Evolutionary conservation across 306 rosid genomes (phyloP), one percentile per base, ranked within the genome.

Genomic region (Corylus avellana): DNA sequence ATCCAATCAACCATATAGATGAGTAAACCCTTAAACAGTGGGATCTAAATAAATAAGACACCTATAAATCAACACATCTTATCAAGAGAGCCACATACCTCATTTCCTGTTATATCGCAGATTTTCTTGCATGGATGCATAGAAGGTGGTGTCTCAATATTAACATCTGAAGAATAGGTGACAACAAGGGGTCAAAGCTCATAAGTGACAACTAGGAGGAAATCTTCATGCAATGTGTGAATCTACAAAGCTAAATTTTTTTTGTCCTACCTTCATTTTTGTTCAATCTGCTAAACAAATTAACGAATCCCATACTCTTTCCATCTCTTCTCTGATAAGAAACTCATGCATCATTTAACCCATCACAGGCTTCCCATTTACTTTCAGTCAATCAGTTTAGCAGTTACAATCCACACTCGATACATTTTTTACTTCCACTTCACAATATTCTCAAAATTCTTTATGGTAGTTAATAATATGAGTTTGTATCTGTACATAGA

Each of bases 91-190:
- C 75, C 27, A 17, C 80, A 75, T 82, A 94, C 98, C 97, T 92
- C 97, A 78, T 77, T 91, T 85, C 97, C 97, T 14, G 98, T 94
- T 77, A 92, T 78, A 82, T 94, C 97, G 4, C 97, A 94, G 69
- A 94, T 94, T 88, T 79, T 91, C 86, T 88, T 91, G 94, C 94
- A 89, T 12, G 98, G 98, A 82, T 91, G 98, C 90, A 91, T 87
- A 48, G 98, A 89, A 5, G 98, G 98, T 0, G 94, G 97, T 22
- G 97, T 86, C 86, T 92, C 97, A 73, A 94, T 91, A 76, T 91
- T 92, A 51, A 87, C 91, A 85, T 94, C 97, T 94, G 87, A 86
- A 87, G 61, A 72, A 77, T 50, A 80, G 32, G 57, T 14, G 70
- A 48, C 22, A 78, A 44, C 12, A 67, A 77, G 58, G 47, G 17